These are phyloP conservation scores for Sergeia podlipaevii DNA, from an alignment of 208 protist genomes.

Conservation along the genomic window DNA sequence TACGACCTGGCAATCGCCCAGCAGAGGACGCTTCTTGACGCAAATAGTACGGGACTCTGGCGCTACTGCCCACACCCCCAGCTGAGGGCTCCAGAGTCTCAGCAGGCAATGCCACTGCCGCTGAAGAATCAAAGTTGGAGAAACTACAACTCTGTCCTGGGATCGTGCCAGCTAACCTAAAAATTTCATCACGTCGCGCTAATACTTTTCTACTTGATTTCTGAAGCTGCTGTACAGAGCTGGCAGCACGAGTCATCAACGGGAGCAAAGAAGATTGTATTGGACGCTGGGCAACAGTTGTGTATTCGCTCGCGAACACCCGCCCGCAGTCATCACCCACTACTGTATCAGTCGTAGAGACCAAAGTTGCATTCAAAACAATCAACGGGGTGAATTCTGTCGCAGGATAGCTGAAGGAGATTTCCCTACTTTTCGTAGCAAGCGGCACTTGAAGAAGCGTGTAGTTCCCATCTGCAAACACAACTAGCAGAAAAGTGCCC, in stretches of 20 bases:
- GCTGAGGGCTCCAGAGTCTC: not conserved
- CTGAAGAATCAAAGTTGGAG: no score
- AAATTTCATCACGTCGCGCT: conserved; percentile 4
- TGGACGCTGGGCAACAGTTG: conserved; percentile 22
- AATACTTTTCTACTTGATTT: not conserved
- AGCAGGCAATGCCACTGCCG: conserved; percentile 1
- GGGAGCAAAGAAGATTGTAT: no score
- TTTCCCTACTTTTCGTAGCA: conserved; percentile 23
- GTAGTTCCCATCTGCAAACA: conserved; percentile 37
- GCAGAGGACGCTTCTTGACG: conserved; percentile 13
- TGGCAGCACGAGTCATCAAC: no score
- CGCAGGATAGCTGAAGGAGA: conserved; percentile 31
- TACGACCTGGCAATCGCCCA: not conserved
- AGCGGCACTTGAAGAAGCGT: conserved; percentile 57
- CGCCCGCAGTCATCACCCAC: conserved; percentile 64
- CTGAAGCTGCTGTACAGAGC: no score
- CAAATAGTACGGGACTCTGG: conserved; percentile 52
- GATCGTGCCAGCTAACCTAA: no score
- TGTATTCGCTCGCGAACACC: conserved; percentile 75
- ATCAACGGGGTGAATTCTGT: conserved; percentile 24
- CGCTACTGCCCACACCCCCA: not conserved
- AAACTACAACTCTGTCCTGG: no score
- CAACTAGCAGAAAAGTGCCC: conserved; percentile 34
- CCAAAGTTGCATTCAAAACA: conserved; percentile 59
- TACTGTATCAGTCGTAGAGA: conserved; percentile 36